A percentile compares a stretch with the other conserved stretches of the same genome.
Conservation (phyloP, 2,329 filamentous ascomycete genomes). For the Daldinia sp. region DNA sequence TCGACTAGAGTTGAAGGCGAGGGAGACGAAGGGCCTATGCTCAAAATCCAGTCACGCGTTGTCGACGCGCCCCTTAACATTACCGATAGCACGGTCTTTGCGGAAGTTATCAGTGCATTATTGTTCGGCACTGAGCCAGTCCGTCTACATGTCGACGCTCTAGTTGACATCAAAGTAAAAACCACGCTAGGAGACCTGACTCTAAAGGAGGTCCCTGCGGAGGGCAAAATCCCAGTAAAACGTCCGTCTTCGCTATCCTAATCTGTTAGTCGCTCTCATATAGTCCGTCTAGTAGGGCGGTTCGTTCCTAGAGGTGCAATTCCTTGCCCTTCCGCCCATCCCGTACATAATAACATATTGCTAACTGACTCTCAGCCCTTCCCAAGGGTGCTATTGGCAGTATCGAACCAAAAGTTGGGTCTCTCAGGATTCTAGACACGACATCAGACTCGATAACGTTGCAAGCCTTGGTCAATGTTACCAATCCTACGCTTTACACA, state of each 20-base stretch:
- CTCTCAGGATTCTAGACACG: conserved; percentile 79
- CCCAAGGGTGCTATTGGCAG: conserved; percentile 63
- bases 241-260: conserved; percentile 78
- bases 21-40: conserved; percentile 67
- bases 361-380: conserved; percentile 65
- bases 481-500: conserved; percentile 90
- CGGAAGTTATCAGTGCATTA: conserved; percentile 82
- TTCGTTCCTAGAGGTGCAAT: conserved; percentile 39
- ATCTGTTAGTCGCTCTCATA: conserved; percentile 56
- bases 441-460: conserved; percentile 77
- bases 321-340: conserved; percentile 40
- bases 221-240: conserved; percentile 90
- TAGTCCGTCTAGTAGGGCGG: conserved; percentile 43
- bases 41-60: conserved; percentile 82
- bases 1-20: conserved; percentile 76
- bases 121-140: conserved; percentile 79
- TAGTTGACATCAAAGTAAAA: conserved; percentile 83
- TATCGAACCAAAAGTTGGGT: conserved; percentile 73
- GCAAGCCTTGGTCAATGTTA: conserved; percentile 80
- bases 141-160: conserved; percentile 79
- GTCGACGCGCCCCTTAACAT: conserved; percentile 84
- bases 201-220: conserved; percentile 84
- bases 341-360: conserved; percentile 27
- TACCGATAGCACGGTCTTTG: conserved; percentile 82
- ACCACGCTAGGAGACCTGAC: conserved; percentile 85